Base-by-base conservation (phyloP, 176 grass and related monocot genomes). In the Tillandsia leiboldiana region DNA sequence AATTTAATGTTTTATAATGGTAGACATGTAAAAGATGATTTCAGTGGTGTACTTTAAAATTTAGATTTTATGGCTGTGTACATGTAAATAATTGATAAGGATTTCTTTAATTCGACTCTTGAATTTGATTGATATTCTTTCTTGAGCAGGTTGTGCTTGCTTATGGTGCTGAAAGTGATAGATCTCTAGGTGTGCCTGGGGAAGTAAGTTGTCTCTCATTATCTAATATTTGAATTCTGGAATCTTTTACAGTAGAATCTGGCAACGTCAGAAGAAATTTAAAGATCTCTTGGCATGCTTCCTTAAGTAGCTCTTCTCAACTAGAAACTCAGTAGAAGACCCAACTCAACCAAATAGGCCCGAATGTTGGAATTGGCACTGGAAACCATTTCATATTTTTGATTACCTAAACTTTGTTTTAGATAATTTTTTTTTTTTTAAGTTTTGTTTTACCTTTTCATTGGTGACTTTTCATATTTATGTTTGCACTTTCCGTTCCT, bases 81-180 rank as follows among this genome's bases (percentile, higher is more conserved):
- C 33, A 42, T 42, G 33, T 33, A 33, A 33, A 33, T 33, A 33
- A 4, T 7, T 42, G 33, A 42, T 42, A 42, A 42, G 33, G 33
- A 42, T 42, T 42, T 42, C 33, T 42, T 7, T 5, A 6, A 42
- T 48, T 67, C 5, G 29, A 47, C 65, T 67, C 56, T 20, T 14
- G 3, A 20, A 17, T 9, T 61, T 61, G 8, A 11, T 53, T 66
- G 49, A 42, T 14, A 58, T 24, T 5, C 13, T 59, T 61, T 61
- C 20, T 22, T 51, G 64, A 63, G 76, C 76, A 97, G 86, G 86
- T 92, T 59, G 89, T 97, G 70, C 89, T 97, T 87, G 86, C 93
- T 85, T 97, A 97, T 83, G 89, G 89, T 81, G 89, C 93, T 53
- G 89, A 97, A 85, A 90, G 89, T 77, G 93, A 90, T 68, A 82